These are phyloP conservation scores for Backusella sp. DNA, from an alignment of 192 early-diverging fungal genomes.

Conservation along the genomic window DNA sequence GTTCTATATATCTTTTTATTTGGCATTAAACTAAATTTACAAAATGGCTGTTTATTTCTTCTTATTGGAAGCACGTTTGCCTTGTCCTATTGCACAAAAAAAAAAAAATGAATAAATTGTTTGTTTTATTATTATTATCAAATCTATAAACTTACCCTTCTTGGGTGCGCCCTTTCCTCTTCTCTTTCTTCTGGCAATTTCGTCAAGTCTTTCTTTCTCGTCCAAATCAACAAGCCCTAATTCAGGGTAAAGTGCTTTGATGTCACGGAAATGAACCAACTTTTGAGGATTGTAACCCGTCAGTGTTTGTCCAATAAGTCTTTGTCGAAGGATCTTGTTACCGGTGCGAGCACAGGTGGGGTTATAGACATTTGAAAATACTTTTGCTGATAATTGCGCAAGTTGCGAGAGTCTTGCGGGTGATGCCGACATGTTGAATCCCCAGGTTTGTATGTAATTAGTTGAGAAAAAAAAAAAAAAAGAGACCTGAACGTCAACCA, in stretches of 20 bases:
- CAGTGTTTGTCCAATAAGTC: constrained; percentile 65
- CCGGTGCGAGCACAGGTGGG: constrained; percentile 66
- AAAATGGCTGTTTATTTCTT: constrained; percentile 43
- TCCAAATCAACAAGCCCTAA: constrained; percentile 53
- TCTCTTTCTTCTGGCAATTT: constrained; percentile 61
- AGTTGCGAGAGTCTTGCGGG: constrained; percentile 46
- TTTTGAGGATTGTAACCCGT: constrained; percentile 66
- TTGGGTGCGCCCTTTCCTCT: constrained; percentile 79
- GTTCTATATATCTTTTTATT: constrained; percentile 6
- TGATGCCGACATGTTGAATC: constrained; percentile 23
- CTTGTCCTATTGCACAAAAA: constrained; percentile 44
- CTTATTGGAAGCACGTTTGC: constrained; percentile 54
- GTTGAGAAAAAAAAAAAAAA: not conserved
- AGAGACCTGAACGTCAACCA: not conserved
- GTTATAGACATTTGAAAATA: constrained; percentile 72
- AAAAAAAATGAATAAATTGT: constrained; percentile 9
- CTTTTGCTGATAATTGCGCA: constrained; percentile 56
- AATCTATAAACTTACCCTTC: constrained; percentile 52
- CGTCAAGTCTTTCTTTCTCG: constrained; percentile 68
- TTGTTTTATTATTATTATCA: constrained; percentile 1
- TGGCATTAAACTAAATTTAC: not conserved
- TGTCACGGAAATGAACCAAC: constrained; percentile 47
- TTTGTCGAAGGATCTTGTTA: constrained; percentile 69
- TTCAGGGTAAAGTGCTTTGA: constrained; percentile 50
- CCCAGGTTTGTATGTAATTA: not conserved